Evolutionary conservation across 164 flowering plant genomes (phyloP).

Genomic region (Cinnamomum chago): DNA sequence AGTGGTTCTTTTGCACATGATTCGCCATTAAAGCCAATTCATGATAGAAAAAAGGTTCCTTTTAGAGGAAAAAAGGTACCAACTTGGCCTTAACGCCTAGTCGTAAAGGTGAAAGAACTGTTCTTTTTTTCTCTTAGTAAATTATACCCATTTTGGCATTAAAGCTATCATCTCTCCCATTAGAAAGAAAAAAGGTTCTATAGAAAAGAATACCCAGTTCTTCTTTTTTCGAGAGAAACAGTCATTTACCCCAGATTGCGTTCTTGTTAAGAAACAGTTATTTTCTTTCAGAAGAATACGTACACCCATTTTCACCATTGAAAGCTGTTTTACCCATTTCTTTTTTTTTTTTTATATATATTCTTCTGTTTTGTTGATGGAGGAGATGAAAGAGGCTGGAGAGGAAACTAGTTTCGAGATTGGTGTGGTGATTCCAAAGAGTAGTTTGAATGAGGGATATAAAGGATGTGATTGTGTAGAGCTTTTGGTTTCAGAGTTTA

Average conservation of each 20-base stretch:
- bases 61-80: not conserved
- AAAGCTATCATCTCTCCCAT: not conserved
- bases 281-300: not conserved
- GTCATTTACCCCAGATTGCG: not conserved
- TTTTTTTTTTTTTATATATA: not conserved
- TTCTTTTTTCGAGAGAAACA: not conserved
- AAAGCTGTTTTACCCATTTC: not conserved
- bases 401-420: slow-evolving; percentile 61
- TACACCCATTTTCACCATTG: not conserved
- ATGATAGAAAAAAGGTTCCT: not conserved
- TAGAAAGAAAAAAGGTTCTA: no score
- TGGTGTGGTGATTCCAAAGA: slow-evolving; percentile 64
- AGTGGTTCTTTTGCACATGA: not conserved
- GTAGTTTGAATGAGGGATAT: slow-evolving; percentile 25
- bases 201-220: not conserved
- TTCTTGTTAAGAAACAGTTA: not conserved
- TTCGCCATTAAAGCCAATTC: not conserved
- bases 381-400: slow-evolving; percentile 33
- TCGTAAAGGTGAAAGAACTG: not conserved
- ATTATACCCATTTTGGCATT: not conserved
- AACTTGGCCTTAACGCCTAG: not conserved
- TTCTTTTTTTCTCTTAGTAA: not conserved
- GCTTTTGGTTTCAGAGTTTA: slow-evolving; percentile 58
- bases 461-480: slow-evolving; percentile 47
- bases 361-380: not conserved